phyloP scores from a whole-genome alignment of 1,284 basidiomycete species.

The Megacollybia platyphylla region DNA sequence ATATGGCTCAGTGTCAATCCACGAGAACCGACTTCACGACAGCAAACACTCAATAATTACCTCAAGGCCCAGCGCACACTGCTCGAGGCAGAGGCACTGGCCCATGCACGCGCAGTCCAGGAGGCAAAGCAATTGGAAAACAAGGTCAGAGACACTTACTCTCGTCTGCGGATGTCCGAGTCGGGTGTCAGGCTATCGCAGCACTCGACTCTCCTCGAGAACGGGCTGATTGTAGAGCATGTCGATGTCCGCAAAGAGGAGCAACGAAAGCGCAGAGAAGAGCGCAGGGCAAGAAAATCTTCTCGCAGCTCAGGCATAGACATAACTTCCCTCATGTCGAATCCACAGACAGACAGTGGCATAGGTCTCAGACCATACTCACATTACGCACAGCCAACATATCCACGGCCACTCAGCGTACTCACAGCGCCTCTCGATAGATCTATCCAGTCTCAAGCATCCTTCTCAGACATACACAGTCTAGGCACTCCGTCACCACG shows the following conservation, averaged over 20 bases:
- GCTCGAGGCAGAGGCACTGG: conserved; percentile 63
- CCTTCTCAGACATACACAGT: conserved; percentile 68
- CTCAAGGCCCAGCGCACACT: conserved; percentile 59
- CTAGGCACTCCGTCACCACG: conserved; percentile 54
- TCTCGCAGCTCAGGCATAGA: conserved; percentile 58
- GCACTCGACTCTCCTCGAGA: conserved; percentile 70
- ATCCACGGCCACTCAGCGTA: conserved; percentile 49
- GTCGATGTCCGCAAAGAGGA: conserved; percentile 76
- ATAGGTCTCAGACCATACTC: conserved; percentile 36
- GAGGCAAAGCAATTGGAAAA: conserved; percentile 65
- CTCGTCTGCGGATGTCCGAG: conserved; percentile 62
- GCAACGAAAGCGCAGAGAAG: conserved; percentile 55
- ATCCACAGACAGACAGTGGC: conserved; percentile 47
- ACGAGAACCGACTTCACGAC: conserved; percentile 64
- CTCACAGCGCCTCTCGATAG: conserved; percentile 47
- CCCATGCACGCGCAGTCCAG: conserved; percentile 61
- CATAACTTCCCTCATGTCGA: conserved; percentile 58
- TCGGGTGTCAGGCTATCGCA: conserved; percentile 55
- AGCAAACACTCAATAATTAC: conserved; percentile 59
- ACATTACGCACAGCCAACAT: conserved; percentile 45
- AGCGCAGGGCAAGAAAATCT: conserved; percentile 58
- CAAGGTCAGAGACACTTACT: conserved; percentile 65
- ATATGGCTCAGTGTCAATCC: conserved; percentile 84
- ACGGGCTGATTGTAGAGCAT: conserved; percentile 78
- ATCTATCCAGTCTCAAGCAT: conserved; percentile 59